Evolutionary conservation across 805 yeast species (phyloP).

Genomic region (Candida loeiensis): DNA sequence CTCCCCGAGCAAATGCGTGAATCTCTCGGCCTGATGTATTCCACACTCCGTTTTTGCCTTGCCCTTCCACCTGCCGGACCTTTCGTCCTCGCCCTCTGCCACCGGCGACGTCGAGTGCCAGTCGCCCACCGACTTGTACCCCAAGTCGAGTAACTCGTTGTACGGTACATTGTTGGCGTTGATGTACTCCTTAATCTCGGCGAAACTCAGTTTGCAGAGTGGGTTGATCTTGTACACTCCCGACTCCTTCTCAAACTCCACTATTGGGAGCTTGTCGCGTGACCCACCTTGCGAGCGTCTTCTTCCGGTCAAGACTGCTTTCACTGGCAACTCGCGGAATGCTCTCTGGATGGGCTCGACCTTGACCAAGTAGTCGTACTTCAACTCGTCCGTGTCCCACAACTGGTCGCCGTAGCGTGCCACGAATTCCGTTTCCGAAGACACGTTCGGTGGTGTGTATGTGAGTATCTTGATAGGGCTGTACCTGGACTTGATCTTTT

Average conservation of each 20-base stretch:
- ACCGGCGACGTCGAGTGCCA: slow-evolving; percentile 94
- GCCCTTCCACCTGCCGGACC: slow-evolving; percentile 98
- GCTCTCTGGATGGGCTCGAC: slow-evolving; percentile 92
- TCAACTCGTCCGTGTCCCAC: slow-evolving; percentile 80
- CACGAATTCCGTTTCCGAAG: slow-evolving; percentile 60
- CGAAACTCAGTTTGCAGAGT: slow-evolving; percentile 75
- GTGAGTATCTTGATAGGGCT: slow-evolving; percentile 51
- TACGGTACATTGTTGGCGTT: slow-evolving; percentile 74
- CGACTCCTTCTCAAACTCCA: slow-evolving; percentile 69
- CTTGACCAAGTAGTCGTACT: slow-evolving; percentile 82
- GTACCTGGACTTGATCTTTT: slow-evolving; percentile 54
- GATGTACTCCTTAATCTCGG: slow-evolving; percentile 66
- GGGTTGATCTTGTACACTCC: slow-evolving; percentile 87
- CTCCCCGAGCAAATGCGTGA: slow-evolving; percentile 50
- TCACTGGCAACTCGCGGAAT: slow-evolving; percentile 65
- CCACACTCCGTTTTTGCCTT: slow-evolving; percentile 93
- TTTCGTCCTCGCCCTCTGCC: slow-evolving; percentile 86
- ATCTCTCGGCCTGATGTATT: slow-evolving; percentile 78
- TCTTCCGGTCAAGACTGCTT: slow-evolving; percentile 89
- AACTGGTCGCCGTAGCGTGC: slow-evolving; percentile 66
- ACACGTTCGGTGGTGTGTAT: slow-evolving; percentile 60
- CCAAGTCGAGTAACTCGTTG: slow-evolving; percentile 77
- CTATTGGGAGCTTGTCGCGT: slow-evolving; percentile 63
- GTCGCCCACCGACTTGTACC: slow-evolving; percentile 91
- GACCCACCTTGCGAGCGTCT: slow-evolving; percentile 88